Evolutionary conservation across 176 grass and related monocot genomes (phyloP).

Genomic region (Musa troglodytarum): DNA sequence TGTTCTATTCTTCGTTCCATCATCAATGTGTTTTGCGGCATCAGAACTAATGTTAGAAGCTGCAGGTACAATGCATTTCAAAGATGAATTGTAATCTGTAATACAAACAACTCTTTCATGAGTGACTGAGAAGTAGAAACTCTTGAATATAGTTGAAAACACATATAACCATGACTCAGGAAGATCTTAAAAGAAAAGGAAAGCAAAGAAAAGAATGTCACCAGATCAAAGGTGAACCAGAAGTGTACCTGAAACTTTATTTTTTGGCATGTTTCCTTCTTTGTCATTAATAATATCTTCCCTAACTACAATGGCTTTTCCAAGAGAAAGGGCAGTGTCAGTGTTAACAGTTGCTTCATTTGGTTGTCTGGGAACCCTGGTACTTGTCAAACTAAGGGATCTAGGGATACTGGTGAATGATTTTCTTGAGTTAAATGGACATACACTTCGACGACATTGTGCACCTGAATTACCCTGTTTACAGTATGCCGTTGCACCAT

Average conservation of each 20-base stretch:
- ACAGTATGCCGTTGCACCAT: constrained; percentile 21
- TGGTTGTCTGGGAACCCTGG: neutral
- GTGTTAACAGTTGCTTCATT: constrained; percentile 3
- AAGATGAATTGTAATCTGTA: neutral
- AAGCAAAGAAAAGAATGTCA: neutral
- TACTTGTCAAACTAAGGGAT: neutral
- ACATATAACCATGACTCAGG: neutral
- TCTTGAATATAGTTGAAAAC: neutral
- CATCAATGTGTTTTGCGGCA: neutral
- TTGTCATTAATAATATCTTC: constrained; percentile 13
- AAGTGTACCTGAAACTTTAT: constrained; percentile 33
- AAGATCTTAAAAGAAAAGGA: neutral
- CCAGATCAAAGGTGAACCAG: neutral
- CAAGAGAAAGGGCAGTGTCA: constrained; percentile 2
- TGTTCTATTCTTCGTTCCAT: neutral
- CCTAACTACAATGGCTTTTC: constrained; percentile 1
- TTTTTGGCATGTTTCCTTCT: constrained; percentile 10
- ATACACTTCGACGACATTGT: constrained; percentile 13
- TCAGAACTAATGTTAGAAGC: neutral
- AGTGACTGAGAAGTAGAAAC: neutral
- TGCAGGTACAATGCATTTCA: neutral
- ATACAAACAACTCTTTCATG: neutral
- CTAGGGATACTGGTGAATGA: constrained; percentile 10
- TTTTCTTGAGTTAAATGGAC: constrained; percentile 23
- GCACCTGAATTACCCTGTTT: constrained; percentile 21